These are phyloP conservation scores for Alloteropsis semialata DNA, from an alignment of 176 grass and related monocot genomes.

Conservation along the genomic window DNA sequence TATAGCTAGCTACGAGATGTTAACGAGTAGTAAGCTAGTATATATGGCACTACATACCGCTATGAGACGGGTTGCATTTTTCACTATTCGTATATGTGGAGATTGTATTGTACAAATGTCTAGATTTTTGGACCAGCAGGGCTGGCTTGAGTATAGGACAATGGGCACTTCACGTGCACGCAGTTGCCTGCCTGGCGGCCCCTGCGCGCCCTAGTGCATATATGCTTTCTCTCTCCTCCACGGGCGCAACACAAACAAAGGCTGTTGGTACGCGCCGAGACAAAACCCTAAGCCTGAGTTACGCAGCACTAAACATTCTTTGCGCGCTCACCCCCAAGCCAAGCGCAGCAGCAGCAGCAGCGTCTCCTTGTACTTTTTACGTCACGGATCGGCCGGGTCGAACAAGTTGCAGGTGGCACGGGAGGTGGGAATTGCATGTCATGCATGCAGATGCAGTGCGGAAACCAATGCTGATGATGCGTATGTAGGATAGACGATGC, in stretches of 20 bases:
- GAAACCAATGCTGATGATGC: background rate
- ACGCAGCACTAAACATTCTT: constrained; percentile 35
- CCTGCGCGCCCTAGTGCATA: too few relatives aligned
- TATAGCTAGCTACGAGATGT: background rate
- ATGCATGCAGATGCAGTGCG: background rate
- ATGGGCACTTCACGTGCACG: constrained; percentile 49
- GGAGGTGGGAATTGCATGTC: too few relatives aligned
- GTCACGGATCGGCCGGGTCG: too few relatives aligned
- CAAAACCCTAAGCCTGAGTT: constrained; percentile 48
- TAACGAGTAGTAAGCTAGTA: background rate
- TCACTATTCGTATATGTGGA: background rate
- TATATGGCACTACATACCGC: background rate
- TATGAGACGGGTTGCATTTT: background rate
- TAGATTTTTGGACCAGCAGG: background rate
- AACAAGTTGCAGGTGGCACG: background rate
- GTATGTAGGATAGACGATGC: too few relatives aligned
- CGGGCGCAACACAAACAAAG: constrained; percentile 39
- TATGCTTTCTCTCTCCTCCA: constrained; percentile 25
- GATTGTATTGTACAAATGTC: too few relatives aligned
- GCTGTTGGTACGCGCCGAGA: constrained; percentile 13
- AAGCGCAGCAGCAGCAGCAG: background rate
- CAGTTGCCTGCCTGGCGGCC: constrained; percentile 26
- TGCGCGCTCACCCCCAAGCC: background rate
- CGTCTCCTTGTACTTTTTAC: background rate
- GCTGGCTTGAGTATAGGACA: constrained; percentile 15